These are phyloP conservation scores for Scleroderma citrinum DNA, from an alignment of 768 basidiomycete genomes.

Conservation along the genomic window DNA sequence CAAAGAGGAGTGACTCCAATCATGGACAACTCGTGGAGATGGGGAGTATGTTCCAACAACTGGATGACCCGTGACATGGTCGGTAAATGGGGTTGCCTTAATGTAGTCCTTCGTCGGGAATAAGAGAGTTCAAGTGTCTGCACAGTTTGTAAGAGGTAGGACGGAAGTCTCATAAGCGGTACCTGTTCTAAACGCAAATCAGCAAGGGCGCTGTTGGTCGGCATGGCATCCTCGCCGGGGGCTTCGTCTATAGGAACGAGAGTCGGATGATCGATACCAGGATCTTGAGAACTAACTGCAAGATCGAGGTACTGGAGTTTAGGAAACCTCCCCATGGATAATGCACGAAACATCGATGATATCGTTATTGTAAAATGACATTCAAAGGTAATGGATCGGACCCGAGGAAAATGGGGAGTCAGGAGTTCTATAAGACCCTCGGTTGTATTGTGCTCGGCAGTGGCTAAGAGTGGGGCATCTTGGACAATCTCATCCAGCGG, in stretches of 20 bases:
- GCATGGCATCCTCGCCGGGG: constrained; percentile 4
- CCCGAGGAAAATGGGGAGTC: constrained; percentile 19
- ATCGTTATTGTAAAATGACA: constrained; percentile 26
- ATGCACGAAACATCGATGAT: constrained; percentile 18
- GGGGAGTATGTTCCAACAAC: constrained; percentile 34
- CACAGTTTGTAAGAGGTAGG: constrained; percentile 33
- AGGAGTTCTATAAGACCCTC: constrained; percentile 21
- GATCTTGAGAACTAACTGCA: constrained; percentile 18
- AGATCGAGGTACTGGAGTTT: constrained; percentile 27
- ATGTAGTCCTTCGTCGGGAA: constrained; percentile 18
- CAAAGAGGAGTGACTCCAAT: constrained; percentile 38
- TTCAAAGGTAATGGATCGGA: constrained; percentile 31
- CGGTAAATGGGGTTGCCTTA: constrained; percentile 26
- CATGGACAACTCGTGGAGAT: constrained; percentile 39
- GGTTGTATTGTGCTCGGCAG: constrained; percentile 10
- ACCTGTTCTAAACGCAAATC: constrained; percentile 39
- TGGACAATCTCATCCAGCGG: constrained; percentile 3
- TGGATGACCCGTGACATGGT: constrained; percentile 36
- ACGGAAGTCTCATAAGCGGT: constrained; percentile 34
- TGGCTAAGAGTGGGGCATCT: constrained; percentile 14
- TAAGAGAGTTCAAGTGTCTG: constrained; percentile 39
- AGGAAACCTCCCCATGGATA: constrained; percentile 16
- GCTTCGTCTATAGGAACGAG: constrained; percentile 18
- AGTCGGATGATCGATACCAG: constrained; percentile 22
- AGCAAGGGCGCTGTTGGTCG: constrained; percentile 11